Evolutionary conservation across 257 asterid species (phyloP).

Genomic region (Marsdenia floribunda): DNA sequence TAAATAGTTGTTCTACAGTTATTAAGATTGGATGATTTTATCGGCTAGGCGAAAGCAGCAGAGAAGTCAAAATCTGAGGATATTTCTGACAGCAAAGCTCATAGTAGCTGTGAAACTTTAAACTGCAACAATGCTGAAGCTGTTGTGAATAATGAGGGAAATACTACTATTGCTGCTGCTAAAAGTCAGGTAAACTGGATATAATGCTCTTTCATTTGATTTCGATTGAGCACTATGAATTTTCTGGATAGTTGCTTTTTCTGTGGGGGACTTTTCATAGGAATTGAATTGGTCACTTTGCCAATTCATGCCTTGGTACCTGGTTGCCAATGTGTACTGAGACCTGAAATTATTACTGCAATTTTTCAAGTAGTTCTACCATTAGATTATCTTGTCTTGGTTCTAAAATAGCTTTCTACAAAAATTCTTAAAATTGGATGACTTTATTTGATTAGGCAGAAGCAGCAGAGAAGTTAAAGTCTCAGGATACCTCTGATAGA

Average conservation of each 20-base stretch:
- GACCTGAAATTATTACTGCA: slow-evolving; percentile 80
- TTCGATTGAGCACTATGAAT: neutral
- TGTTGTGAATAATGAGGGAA: slow-evolving; percentile 24
- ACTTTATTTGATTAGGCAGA: slow-evolving; percentile 44
- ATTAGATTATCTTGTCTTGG: neutral
- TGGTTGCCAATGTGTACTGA: slow-evolving; percentile 46
- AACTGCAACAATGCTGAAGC: slow-evolving; percentile 32
- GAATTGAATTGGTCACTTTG: neutral
- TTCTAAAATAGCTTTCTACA: slow-evolving; percentile 11
- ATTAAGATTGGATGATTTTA: slow-evolving; percentile 1
- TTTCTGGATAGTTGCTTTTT: neutral
- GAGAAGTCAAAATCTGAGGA: slow-evolving; percentile 44
- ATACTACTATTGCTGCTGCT: slow-evolving; percentile 27
- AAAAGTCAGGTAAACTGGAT: slow-evolving; percentile 35
- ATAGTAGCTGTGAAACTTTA: slow-evolving; percentile 38
- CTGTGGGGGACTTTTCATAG: neutral
- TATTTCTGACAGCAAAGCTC: slow-evolving; percentile 34
- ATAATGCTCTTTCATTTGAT: neutral
- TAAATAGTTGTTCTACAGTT: slow-evolving; percentile 3
- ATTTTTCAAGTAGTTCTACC: slow-evolving; percentile 57
- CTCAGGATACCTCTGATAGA: slow-evolving; percentile 35
- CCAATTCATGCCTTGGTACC: neutral
- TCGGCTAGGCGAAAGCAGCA: slow-evolving; percentile 54
- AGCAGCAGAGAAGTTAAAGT: slow-evolving; percentile 48
- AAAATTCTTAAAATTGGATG: slow-evolving; percentile 1